Base-by-base conservation (phyloP, 192 early-diverging fungal species). In the Mortierella hygrophila region DNA sequence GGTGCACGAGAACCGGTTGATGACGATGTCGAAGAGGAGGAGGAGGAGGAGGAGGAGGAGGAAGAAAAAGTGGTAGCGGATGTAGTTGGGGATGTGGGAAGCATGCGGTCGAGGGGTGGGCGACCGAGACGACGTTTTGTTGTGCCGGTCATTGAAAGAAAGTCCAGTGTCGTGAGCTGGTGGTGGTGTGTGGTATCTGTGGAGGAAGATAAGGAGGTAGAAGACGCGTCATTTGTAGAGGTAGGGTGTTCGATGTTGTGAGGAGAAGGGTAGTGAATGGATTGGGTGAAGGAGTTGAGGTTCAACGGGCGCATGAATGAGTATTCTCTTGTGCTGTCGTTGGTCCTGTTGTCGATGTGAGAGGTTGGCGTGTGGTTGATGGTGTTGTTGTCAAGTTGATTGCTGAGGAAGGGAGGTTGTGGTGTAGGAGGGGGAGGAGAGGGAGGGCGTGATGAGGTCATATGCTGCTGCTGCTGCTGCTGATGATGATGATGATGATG, bases 401-500 rank as follows among this genome's bases (percentile, higher is more conserved):
- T 10, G 55, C 9, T 10, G n/a, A 10, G 7, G 5, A 6, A n/a
- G 6, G 21, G n/a, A 9, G 54, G 54, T 23, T 18, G 54, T 23
- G 21, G 54, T 60, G 6, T 6, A 11, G 55, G 55, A 26, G 18
- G 49, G 16, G 49, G 49, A 49, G 16, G 15, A 52, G 18, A 20
- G 21, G 16, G 15, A 52, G 18, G 49, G 21, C 49, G 3, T 0
- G 49, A 52, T 6, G 18, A 5, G 16, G 4, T 16, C 55, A 60
- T 26, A 6, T 26, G n/a, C 55, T 60, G 55, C 35, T 74, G n/a
- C n/a, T n/a, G n/a, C n/a, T n/a, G n/a, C n/a, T n/a, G n/a, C n/a
- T n/a, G n/a, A n/a, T n/a, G n/a, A n/a, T n/a, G n/a, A n/a, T n/a
- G 72, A 26, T 54, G 72, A 16, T 74, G 32, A 29, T 73, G 40